These are phyloP conservation scores for Misopates orontium DNA, from an alignment of 257 asterid species.

Conservation along the genomic window DNA sequence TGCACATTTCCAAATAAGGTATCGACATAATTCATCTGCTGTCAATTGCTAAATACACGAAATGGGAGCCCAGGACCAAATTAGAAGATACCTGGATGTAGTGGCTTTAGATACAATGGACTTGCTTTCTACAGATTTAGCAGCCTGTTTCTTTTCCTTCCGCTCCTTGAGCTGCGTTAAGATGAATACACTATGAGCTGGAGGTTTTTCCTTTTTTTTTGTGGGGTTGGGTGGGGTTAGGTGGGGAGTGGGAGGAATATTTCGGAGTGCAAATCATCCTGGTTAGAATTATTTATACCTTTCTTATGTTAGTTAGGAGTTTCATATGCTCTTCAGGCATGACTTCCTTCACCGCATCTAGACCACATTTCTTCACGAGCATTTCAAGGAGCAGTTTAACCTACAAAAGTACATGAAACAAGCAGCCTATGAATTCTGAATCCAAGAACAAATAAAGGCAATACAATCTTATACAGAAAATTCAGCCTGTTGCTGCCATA, in stretches of 20 bases:
- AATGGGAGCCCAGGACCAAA: too few relatives aligned
- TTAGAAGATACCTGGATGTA: constrained; percentile 69
- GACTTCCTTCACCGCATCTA: constrained; percentile 85
- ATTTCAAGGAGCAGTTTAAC: constrained; percentile 87
- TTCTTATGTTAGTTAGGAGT: constrained; percentile 89
- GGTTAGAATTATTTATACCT: constrained; percentile 44
- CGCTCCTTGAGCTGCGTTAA: constrained; percentile 75
- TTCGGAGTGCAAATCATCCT: background rate
- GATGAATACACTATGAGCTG: constrained; percentile 7
- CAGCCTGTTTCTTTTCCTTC: constrained; percentile 60
- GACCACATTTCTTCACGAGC: constrained; percentile 94
- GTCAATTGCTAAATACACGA: too few relatives aligned
- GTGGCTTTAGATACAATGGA: constrained; percentile 74
- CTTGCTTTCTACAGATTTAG: constrained; percentile 51
- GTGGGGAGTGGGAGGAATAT: too few relatives aligned
- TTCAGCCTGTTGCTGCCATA: background rate
- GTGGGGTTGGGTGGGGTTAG: too few relatives aligned
- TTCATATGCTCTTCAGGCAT: constrained; percentile 96
- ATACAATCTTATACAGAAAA: constrained; percentile 1
- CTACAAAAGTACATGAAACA: constrained; percentile 36
- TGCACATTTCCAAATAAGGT: too few relatives aligned
- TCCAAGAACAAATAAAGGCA: constrained; percentile 6
- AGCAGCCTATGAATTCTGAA: constrained; percentile 12
- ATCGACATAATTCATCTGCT: too few relatives aligned
- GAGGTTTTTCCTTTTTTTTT: constrained; percentile 4